phyloP scores from a whole-genome alignment of 2,329 filamentous ascomycete species.

The Fusarium tricinctum region DNA sequence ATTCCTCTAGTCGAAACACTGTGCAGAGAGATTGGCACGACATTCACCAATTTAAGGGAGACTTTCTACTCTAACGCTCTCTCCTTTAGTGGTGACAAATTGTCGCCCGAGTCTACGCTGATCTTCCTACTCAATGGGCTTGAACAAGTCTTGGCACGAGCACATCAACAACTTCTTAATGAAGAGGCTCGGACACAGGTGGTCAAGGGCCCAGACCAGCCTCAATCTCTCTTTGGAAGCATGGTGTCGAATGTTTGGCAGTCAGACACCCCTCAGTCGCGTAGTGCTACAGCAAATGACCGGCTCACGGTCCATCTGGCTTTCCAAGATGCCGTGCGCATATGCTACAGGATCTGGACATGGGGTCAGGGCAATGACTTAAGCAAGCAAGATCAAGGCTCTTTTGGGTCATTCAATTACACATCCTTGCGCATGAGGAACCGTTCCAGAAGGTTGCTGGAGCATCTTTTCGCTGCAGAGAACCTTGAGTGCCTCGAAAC shows the following conservation, averaged over 20 bases:
- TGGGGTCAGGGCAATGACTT: constrained; percentile 81
- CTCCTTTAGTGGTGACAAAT: constrained; percentile 44
- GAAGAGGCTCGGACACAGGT: constrained; percentile 80
- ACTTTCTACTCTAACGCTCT: constrained; percentile 65
- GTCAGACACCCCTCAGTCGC: constrained; percentile 80
- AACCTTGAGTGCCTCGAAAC: constrained; percentile 95
- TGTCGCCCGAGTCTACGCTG: constrained; percentile 75
- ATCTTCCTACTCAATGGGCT: constrained; percentile 93
- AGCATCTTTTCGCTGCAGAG: constrained; percentile 93
- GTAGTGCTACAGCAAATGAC: constrained; percentile 90
- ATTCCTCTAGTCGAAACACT: constrained; percentile 93
- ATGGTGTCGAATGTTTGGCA: constrained; percentile 94
- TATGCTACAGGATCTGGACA: constrained; percentile 94
- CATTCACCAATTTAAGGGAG: constrained; percentile 78
- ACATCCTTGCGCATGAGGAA: constrained; percentile 93
- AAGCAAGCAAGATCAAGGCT: constrained; percentile 72
- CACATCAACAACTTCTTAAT: constrained; percentile 83
- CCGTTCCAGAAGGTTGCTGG: constrained; percentile 85
- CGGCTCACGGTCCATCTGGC: constrained; percentile 93
- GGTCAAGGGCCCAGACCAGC: constrained; percentile 83
- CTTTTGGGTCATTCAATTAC: constrained; percentile 87
- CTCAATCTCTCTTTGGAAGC: constrained; percentile 91
- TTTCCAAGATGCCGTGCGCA: constrained; percentile 93
- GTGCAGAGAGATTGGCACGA: constrained; percentile 80
- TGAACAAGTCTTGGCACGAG: constrained; percentile 89